A percentile compares a stretch with the other conserved stretches of the same genome.
Conservation (phyloP, 805 yeast genomes). For the Yarrowia sp. region DNA sequence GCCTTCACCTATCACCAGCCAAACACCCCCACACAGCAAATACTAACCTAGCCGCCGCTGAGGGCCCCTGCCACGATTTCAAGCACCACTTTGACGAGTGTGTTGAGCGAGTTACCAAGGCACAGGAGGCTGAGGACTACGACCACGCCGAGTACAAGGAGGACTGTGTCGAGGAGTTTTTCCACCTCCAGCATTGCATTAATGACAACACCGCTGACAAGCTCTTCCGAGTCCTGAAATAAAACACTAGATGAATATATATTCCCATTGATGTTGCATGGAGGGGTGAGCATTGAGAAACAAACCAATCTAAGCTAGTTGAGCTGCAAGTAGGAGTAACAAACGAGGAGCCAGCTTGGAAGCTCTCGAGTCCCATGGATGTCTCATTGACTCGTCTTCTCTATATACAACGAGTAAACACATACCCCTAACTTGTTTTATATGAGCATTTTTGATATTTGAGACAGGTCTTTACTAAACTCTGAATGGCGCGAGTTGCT, state of each 20-base stretch:
- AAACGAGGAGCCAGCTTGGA: too few species aligned
- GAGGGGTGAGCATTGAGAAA: not conserved
- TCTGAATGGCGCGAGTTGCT: constrained; percentile 7
- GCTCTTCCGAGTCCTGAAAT: constrained; percentile 48
- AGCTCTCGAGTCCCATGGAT: too few species aligned
- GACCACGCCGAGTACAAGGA: constrained; percentile 80
- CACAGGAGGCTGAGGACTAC: constrained; percentile 78
- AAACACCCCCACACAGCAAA: not conserved
- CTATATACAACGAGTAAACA: too few species aligned
- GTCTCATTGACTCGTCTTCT: too few species aligned
- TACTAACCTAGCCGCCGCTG: constrained; percentile 54
- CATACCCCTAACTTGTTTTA: too few species aligned
- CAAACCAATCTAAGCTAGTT: too few species aligned
- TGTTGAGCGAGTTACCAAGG: constrained; percentile 89
- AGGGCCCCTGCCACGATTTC: constrained; percentile 64
- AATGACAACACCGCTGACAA: constrained; percentile 90
- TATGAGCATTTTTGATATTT: too few species aligned
- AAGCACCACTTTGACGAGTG: constrained; percentile 93
- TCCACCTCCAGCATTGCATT: constrained; percentile 92
- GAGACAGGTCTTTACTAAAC: not conserved
- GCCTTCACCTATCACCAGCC: too few species aligned
- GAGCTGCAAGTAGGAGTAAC: too few species aligned
- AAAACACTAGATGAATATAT: constrained; percentile 24
- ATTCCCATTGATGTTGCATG: constrained; percentile 13
- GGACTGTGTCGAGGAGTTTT: constrained; percentile 97